phyloP scores from a whole-genome alignment of 441 rosid species.

The Gossypium trilobum region DNA sequence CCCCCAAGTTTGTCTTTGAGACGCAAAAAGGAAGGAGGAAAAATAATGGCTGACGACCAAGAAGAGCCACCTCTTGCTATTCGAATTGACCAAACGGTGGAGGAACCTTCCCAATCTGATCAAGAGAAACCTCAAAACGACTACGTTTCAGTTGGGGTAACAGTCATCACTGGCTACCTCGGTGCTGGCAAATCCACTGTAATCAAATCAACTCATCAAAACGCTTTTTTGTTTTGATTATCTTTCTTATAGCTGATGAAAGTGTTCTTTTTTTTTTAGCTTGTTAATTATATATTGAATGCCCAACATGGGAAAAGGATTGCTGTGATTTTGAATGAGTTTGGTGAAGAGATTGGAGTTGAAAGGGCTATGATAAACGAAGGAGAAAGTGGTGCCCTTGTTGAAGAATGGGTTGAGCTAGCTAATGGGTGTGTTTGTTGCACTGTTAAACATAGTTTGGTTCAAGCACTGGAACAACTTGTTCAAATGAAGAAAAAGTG shows the following conservation, averaged over 20 bases:
- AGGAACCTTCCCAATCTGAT: not conserved
- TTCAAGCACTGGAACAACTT: conserved; percentile 88
- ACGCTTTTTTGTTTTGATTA: not conserved
- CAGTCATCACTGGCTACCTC: conserved; percentile 84
- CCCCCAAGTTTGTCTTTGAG: not conserved
- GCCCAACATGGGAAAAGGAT: conserved; percentile 83
- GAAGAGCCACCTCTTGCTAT: conserved; percentile 63
- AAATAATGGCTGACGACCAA: conserved; percentile 53
- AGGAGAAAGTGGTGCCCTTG: conserved; percentile 71
- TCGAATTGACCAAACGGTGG: conserved; percentile 26
- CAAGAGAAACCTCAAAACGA: conserved; percentile 18
- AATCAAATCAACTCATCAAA: conserved; percentile 15
- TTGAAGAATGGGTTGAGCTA: conserved; percentile 94
- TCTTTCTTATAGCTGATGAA: not conserved
- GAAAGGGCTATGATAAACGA: conserved; percentile 96
- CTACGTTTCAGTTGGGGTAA: conserved; percentile 53
- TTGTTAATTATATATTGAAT: conserved; percentile 66
- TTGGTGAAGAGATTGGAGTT: conserved; percentile 92
- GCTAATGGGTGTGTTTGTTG: conserved; percentile 90
- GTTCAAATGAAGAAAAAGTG: conserved; percentile 75
- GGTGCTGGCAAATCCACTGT: conserved; percentile 96
- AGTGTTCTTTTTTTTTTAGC: conserved; percentile 30
- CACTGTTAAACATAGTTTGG: conserved; percentile 86
- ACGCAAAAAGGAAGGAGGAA: not conserved
- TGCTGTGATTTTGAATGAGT: conserved; percentile 88